Percentiles rank a stretch among this genome's conserved stretches.
Evolutionary conservation across 2,329 filamentous ascomycete genomes (phyloP).

Genomic region (Aspergillus fumigatus): DNA sequence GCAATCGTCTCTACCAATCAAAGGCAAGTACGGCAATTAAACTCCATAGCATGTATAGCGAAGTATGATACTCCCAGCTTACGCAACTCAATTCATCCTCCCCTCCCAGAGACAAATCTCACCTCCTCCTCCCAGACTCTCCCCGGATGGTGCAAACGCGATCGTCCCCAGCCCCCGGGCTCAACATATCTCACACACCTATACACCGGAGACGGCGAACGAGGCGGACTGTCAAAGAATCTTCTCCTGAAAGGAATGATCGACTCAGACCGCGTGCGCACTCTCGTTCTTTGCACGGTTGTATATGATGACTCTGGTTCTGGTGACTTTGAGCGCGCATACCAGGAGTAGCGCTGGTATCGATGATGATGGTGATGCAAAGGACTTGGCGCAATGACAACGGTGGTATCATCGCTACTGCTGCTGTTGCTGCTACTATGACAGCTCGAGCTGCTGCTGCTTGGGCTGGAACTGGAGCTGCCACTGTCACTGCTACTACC

Average conservation of each 20-base stretch:
- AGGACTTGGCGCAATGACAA: background rate
- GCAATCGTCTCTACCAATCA: background rate
- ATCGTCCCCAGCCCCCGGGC: conserved; percentile 4
- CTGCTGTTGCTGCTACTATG: background rate
- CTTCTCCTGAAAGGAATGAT: background rate
- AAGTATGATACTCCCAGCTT: background rate
- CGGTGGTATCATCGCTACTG: background rate
- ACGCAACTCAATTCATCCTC: background rate
- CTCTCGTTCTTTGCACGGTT: background rate
- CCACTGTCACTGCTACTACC: conserved; percentile 1
- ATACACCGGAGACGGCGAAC: background rate
- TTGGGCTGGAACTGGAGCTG: conserved; percentile 1
- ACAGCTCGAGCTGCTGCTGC: conserved; percentile 8
- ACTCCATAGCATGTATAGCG: background rate
- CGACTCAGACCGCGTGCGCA: background rate
- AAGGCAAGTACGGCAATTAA: background rate
- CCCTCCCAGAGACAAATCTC: conserved; percentile 14
- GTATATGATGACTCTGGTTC: background rate
- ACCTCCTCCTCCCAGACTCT: conserved; percentile 9
- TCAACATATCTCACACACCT: conserved; percentile 11
- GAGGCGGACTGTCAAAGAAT: conserved; percentile 3
- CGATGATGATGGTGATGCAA: background rate
- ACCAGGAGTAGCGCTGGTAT: conserved; percentile 1
- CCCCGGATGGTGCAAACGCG: background rate
- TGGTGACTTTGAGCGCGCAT: background rate